These are phyloP conservation scores for Marsdenia floribunda DNA, from an alignment of 257 asterid species.

Conservation along the genomic window DNA sequence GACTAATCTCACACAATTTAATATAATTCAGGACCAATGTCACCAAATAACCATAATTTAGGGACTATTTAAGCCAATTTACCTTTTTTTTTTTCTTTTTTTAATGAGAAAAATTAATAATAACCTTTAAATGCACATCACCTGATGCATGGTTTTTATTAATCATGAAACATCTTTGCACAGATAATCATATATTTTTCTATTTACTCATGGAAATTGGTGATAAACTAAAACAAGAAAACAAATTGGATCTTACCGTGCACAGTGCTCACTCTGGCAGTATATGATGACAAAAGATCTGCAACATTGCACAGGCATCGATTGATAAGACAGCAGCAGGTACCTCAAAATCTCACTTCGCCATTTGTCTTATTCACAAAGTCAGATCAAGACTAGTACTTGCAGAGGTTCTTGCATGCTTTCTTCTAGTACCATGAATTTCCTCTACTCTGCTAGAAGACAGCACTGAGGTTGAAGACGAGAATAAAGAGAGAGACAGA, in stretches of 20 bases:
- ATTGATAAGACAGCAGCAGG: slow-evolving; percentile 23
- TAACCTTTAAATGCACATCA: neutral
- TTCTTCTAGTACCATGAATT: slow-evolving; percentile 6
- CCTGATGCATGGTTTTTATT: slow-evolving; percentile 12
- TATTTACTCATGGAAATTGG: slow-evolving; percentile 37
- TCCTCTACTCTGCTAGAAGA: slow-evolving; percentile 22
- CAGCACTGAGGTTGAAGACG: slow-evolving; percentile 23
- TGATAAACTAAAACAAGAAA: slow-evolving; percentile 19
- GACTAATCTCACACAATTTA: too few species aligned
- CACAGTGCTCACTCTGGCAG: neutral
- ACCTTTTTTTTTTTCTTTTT: slow-evolving; percentile 6
- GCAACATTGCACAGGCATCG: slow-evolving; percentile 9
- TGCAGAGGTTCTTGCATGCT: slow-evolving; percentile 25
- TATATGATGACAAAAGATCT: slow-evolving; percentile 29
- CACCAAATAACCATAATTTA: too few species aligned
- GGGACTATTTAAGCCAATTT: too few species aligned
- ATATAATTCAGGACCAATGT: too few species aligned
- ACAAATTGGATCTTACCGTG: slow-evolving; percentile 36
- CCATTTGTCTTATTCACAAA: slow-evolving; percentile 61
- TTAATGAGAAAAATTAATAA: too few species aligned
- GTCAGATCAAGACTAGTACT: slow-evolving; percentile 59
- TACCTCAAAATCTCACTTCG: slow-evolving; percentile 77
- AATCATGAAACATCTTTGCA: slow-evolving; percentile 7
- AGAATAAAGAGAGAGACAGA: slow-evolving; percentile 58
- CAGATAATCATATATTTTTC: slow-evolving; percentile 2